Conservation (phyloP, 228 moss, liverwort and hornwort genomes). For the Sphagnum magellanicum region DNA sequence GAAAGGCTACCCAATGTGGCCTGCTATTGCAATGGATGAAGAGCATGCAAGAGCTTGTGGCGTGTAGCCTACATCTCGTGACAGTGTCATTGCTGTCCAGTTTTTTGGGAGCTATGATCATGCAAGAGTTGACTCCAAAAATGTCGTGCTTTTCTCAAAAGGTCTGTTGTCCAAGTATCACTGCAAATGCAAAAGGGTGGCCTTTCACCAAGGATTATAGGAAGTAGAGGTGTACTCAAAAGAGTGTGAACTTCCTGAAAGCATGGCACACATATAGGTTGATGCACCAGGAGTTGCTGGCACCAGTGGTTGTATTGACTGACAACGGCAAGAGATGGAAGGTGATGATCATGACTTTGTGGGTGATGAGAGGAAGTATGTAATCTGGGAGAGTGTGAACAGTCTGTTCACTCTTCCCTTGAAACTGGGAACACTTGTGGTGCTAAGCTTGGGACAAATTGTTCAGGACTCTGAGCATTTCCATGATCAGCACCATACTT, state of each 20-base stretch:
- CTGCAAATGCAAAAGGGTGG: slow-evolving; percentile 43
- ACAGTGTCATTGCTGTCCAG: slow-evolving; percentile 39
- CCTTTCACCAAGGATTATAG: slow-evolving; percentile 47
- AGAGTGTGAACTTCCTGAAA: slow-evolving; percentile 48
- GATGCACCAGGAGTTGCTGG: slow-evolving; percentile 7
- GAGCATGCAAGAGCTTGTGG: slow-evolving; percentile 37
- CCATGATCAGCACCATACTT: slow-evolving; percentile 47
- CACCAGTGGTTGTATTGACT: neutral
- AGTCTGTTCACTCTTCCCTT: slow-evolving; percentile 22
- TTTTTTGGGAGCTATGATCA: slow-evolving; percentile 64
- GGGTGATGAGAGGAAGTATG: slow-evolving; percentile 17
- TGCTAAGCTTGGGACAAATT: slow-evolving; percentile 38
- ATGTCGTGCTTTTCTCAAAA: slow-evolving; percentile 36
- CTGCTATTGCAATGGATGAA: slow-evolving; percentile 56
- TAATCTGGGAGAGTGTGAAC: slow-evolving; percentile 12
- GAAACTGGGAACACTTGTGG: slow-evolving; percentile 24
- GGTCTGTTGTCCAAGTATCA: slow-evolving; percentile 47
- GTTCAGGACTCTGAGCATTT: slow-evolving; percentile 58
- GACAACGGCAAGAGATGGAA: slow-evolving; percentile 1
- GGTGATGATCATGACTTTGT: slow-evolving; percentile 28
- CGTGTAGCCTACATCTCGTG: slow-evolving; percentile 36
- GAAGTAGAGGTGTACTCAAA: slow-evolving; percentile 52
- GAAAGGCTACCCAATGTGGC: slow-evolving; percentile 65
- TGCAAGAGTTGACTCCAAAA: slow-evolving; percentile 34
- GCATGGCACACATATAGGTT: slow-evolving; percentile 42